These are phyloP conservation scores for Boletus vinaceobasis DNA, from an alignment of 768 basidiomycete genomes.

Conservation along the genomic window DNA sequence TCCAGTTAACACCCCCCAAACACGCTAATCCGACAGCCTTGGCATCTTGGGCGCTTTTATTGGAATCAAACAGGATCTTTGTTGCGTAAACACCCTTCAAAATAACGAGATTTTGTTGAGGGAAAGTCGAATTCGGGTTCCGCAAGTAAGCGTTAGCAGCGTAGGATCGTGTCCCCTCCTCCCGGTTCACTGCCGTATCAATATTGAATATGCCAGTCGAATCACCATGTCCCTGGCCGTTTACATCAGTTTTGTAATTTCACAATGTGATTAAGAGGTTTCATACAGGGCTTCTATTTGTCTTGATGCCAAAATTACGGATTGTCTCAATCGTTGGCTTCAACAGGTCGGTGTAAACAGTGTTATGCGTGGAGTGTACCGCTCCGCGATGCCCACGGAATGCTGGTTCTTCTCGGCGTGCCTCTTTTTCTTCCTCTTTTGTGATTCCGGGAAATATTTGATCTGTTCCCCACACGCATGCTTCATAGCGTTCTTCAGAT, in stretches of 20 bases:
- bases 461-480: conserved; percentile 9
- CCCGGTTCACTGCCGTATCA: conserved; percentile 16
- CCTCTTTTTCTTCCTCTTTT: conserved; percentile 7
- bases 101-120: conserved; percentile 11
- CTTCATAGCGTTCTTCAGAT: conserved; percentile 7
- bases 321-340: conserved; percentile 10
- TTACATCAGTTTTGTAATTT: not conserved
- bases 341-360: conserved; percentile 13
- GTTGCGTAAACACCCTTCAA: conserved; percentile 6
- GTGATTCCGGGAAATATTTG: conserved; percentile 14
- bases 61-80: conserved; percentile 11
- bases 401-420: conserved; percentile 4
- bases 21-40: conserved; percentile 12
- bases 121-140: conserved; percentile 3
- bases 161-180: conserved; percentile 14
- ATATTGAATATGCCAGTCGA: conserved; percentile 19
- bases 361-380: conserved; percentile 14
- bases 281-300: conserved; percentile 12
- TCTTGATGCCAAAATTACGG: conserved; percentile 10
- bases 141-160: conserved; percentile 17
- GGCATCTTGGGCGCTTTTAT: no score
- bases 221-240: conserved; percentile 6
- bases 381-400: conserved; percentile 13
- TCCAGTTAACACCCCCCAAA: conserved; percentile 13
- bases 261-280: not conserved